phyloP scores from a whole-genome alignment of 768 basidiomycete species.

The Cantharellus anzutake region DNA sequence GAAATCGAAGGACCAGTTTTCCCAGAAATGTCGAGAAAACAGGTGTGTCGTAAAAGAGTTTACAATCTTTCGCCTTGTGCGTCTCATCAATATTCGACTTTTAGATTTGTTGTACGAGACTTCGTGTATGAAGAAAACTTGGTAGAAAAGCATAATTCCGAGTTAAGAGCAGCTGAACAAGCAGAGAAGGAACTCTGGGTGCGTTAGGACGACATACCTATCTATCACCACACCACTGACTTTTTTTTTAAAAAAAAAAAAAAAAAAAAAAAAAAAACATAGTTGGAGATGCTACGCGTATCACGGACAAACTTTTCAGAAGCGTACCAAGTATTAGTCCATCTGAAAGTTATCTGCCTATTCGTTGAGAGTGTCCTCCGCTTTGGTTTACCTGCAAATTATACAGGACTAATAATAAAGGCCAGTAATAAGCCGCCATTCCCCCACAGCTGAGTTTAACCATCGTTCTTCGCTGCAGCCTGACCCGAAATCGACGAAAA shows the following conservation, averaged over 20 bases:
- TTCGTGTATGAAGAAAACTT: constrained; percentile 77
- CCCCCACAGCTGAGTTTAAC: background rate
- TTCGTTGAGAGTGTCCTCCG: constrained; percentile 92
- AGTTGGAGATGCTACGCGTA: constrained; percentile 83
- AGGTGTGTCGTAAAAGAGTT: constrained; percentile 36
- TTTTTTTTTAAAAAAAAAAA: no score
- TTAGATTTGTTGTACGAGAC: constrained; percentile 85
- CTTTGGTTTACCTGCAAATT: constrained; percentile 88
- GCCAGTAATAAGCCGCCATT: constrained; percentile 21
- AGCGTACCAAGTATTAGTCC: constrained; percentile 83
- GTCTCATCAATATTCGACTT: constrained; percentile 2
- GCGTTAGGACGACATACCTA: no score
- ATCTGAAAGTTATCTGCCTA: constrained; percentile 76
- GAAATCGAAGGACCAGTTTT: constrained; percentile 78
- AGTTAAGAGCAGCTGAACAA: constrained; percentile 54
- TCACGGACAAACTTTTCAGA: constrained; percentile 95
- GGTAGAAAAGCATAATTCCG: constrained; percentile 60
- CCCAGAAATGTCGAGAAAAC: constrained; percentile 86
- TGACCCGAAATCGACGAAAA: constrained; percentile 67
- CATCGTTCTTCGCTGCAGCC: constrained; percentile 32
- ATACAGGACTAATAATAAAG: constrained; percentile 63
- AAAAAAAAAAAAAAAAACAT: background rate
- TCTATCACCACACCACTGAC: no score
- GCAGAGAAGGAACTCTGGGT: constrained; percentile 98
- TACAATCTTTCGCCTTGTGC: background rate